Evolutionary conservation across 2,329 filamentous ascomycete species (phyloP), one percentile per base, ranked within the genome.

Genomic region (Apiospora koreana): DNA sequence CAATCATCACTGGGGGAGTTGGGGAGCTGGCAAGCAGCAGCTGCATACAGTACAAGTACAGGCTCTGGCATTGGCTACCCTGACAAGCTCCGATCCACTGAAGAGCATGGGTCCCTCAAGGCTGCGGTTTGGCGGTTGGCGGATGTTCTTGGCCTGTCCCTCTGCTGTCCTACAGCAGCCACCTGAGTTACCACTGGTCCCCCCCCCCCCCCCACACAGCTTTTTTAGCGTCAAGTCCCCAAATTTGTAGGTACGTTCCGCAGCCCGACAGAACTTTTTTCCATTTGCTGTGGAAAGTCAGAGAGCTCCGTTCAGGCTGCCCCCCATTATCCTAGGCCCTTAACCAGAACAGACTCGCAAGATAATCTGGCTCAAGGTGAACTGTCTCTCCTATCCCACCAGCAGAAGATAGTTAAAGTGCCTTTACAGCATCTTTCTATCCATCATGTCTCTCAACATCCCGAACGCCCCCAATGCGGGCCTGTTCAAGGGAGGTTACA

Each of bases 401-500:
- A 41, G 42, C 43, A 41, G 42, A 54, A 46, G 23, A 48, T 50
- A 45, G 64, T n/a, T n/a, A 25, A 43, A 41, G 64, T 43, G 31
- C 45, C 28, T 8, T n/a, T 25, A 31, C 28, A 38, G 43, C 45
- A 50, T 35, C 45, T 48, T 31, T 28, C 28, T 21, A 48, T n/a
- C 66, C 66, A 50, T 68, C 77, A 98, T 99, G 96, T 99, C 96
- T 84, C 91, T 99, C 81, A 94, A 94, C 81, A 97, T 99, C 81
- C 96, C 96, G 74, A 94, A 91, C 83, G 95, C 96, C 77, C 96
- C 96, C 73, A 97, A 98, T 82, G 88, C 93, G 79, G 93, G 93
- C 82, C 89, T 98, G 50, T 98, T 99, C 89, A 98, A 98, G 87
- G 88, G 91, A 78, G 95, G 95, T 78, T 99, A 99, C 86, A 95